Evolutionary conservation across 1,139 yeast genomes (phyloP).

Genomic region (Kodamaea fungicola): DNA sequence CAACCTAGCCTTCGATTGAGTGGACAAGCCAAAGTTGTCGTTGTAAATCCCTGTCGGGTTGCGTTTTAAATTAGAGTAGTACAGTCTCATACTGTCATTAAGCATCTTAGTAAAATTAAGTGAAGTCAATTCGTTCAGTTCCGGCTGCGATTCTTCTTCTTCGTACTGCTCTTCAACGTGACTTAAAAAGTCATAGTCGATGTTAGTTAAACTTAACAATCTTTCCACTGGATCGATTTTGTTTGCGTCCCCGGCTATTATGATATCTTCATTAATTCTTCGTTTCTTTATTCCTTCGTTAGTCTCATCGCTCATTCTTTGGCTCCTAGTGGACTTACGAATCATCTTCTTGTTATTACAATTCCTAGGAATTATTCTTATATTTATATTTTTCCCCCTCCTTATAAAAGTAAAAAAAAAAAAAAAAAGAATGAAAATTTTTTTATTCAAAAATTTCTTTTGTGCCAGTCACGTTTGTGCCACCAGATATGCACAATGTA

Average conservation of each 20-base stretch:
- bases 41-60: constrained; percentile 27
- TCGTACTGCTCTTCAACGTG: constrained; percentile 15
- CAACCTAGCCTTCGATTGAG: constrained; percentile 6
- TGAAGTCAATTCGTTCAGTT: constrained; percentile 16
- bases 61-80: constrained; percentile 26
- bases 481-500: too few species aligned
- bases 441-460: constrained; percentile 2
- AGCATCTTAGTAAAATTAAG: constrained; percentile 38
- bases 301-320: constrained; percentile 22
- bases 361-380: constrained; percentile 1
- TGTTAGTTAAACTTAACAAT: constrained; percentile 35
- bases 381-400: constrained; percentile 4
- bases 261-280: constrained; percentile 5
- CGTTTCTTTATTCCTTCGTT: constrained; percentile 10
- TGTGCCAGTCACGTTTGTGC: not conserved
- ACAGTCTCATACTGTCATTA: constrained; percentile 37
- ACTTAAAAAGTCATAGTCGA: constrained; percentile 28
- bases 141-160: constrained; percentile 8
- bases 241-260: constrained; percentile 20
- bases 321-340: constrained; percentile 34
- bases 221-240: constrained; percentile 46
- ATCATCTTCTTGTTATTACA: constrained; percentile 8
- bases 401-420: constrained; percentile 4
- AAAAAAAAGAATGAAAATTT: constrained; percentile 5
- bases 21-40: constrained; percentile 35